phyloP scores from a whole-genome alignment of 2,329 filamentous ascomycete genomes.

The Clarireedia hainanense region DNA sequence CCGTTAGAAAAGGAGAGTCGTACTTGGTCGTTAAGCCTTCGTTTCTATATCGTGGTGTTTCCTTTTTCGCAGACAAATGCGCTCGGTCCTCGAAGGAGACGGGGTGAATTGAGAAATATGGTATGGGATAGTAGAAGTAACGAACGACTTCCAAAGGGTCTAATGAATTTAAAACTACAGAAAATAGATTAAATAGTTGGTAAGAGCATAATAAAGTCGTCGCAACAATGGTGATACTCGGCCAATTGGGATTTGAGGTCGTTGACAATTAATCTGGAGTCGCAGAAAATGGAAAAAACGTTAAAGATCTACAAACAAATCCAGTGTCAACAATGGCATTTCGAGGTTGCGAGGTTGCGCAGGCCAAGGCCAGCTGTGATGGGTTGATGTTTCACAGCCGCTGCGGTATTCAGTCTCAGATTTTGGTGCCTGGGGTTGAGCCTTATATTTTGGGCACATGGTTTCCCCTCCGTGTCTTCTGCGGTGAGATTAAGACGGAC shows the following conservation, averaged over 20 bases:
- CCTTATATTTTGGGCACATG: no score
- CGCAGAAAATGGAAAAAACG: neutral
- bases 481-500: no score
- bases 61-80: constrained; percentile 7
- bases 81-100: constrained; percentile 13
- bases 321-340: no score
- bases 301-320: neutral
- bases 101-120: neutral
- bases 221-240: neutral
- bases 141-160: neutral
- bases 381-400: no score
- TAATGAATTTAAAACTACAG: neutral
- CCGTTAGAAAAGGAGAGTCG: constrained; percentile 7
- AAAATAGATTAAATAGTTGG: neutral
- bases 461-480: no score
- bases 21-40: neutral
- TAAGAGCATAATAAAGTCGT: neutral
- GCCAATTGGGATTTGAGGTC: neutral
- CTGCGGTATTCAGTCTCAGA: no score
- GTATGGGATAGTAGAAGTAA: neutral
- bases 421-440: no score
- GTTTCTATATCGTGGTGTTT: neutral
- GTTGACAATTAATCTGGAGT: neutral
- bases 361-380: no score
- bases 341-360: no score